These are phyloP conservation scores for Linanthus parryae DNA, from an alignment of 148 eudicot genomes.

Conservation along the genomic window DNA sequence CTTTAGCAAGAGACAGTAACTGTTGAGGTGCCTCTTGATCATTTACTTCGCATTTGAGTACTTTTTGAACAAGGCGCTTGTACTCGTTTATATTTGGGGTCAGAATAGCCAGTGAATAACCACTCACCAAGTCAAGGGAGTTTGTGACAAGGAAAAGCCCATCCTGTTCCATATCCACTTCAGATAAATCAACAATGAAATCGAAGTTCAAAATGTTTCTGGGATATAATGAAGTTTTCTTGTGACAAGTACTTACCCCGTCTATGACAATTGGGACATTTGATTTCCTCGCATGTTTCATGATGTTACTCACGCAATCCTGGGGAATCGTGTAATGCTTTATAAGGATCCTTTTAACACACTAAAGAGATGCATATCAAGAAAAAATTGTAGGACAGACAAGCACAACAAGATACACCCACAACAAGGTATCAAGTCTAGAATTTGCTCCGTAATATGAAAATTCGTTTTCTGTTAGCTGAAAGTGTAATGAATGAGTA, in stretches of 20 bases:
- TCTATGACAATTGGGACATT: conserved; percentile 90
- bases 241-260: conserved; percentile 81
- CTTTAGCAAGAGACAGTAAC: conserved; percentile 68
- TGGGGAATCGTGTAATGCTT: conserved; percentile 21
- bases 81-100: conserved; percentile 95
- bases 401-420: background rate
- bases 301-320: conserved; percentile 78
- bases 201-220: background rate
- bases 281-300: conserved; percentile 69
- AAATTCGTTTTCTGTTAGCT: no score
- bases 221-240: background rate
- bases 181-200: background rate
- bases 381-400: background rate
- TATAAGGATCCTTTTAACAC: conserved; percentile 4
- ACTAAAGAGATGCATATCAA: background rate
- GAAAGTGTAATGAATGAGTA: no score
- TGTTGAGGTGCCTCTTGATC: conserved; percentile 60
- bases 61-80: conserved; percentile 89
- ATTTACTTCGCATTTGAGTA: conserved; percentile 74
- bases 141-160: conserved; percentile 92
- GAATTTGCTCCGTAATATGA: no score
- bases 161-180: conserved; percentile 39
- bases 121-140: conserved; percentile 65
- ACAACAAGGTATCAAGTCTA: no score
- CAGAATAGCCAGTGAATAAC: conserved; percentile 82